Conservation (phyloP, 352 stramenopile species). For the Labyrinthula sp. region DNA sequence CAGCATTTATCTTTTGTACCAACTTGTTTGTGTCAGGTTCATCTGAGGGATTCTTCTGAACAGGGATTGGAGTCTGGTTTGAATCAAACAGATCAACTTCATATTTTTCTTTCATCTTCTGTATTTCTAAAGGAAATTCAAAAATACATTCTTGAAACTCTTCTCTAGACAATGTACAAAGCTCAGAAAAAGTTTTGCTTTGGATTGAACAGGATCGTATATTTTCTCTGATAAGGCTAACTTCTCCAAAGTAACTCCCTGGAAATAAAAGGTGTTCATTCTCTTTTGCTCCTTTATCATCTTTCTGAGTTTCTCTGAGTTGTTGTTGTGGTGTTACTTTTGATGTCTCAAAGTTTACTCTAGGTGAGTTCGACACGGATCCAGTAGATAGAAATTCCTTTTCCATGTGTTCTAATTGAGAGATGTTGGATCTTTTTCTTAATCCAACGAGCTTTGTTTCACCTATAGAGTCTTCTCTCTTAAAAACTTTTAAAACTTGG, state of each 20-base stretch:
- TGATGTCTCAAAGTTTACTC: background rate
- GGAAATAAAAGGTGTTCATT: conserved; percentile 14
- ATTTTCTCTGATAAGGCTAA: conserved; percentile 68
- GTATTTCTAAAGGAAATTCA: conserved; percentile 7
- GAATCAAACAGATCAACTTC: no score
- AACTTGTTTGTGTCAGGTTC: no score
- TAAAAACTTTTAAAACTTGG: background rate
- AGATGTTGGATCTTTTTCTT: no score
- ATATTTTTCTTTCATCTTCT: conserved; percentile 10
- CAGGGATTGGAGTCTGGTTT: no score
- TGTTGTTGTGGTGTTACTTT: conserved; percentile 1
- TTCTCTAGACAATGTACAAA: background rate
- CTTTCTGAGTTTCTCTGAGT: conserved; percentile 32
- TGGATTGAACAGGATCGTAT: conserved; percentile 35
- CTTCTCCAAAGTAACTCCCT: conserved; percentile 60
- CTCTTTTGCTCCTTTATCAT: conserved; percentile 50
- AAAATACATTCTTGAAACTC: conserved; percentile 6
- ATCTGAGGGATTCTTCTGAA: no score
- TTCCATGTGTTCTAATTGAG: background rate
- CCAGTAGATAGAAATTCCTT: background rate
- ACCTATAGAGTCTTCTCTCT: no score
- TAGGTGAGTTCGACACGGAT: no score
- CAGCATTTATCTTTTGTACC: no score
- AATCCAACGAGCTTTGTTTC: no score
- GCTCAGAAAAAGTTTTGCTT: conserved; percentile 15